Base-by-base conservation (phyloP, 257 asterid species). In the Gentiana straminea region DNA sequence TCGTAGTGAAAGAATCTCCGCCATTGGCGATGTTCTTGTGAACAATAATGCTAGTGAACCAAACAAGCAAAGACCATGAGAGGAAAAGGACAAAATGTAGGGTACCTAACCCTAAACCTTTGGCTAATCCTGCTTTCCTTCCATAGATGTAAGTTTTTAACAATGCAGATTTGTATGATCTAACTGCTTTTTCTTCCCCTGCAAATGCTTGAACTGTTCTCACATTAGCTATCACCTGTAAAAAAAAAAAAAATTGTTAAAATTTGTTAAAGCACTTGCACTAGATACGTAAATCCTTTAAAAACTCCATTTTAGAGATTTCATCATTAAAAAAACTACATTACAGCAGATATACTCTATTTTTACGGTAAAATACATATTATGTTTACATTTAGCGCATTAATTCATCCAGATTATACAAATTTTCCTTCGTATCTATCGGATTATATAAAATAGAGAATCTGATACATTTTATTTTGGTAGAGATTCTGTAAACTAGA, bases 191-290 rank as follows among this genome's bases (percentile, higher is more conserved):
- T 58, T 92, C 99, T 67, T 92, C 99, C 9, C 89, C 97, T 7
- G 82, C 84, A 71, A 92, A 92, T 37, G 99, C 99, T 74, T 83
- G 95, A 55, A 92, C 99, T 4, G 99, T 92, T 68, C 97, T 76
- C 2, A 88, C 90, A 61, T 92, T 92, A 2, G 91, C 97, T 35
- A 92, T 84, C 71, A 73, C 96, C 97, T 89, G 75, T 38, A 45
- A 41, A 44, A 13, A 3, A 33, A 67, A 50, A 7, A 35, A 24
- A 55, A 46, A 24, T 24, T 24, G 24, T 24, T 24, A 24, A 24
- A 24, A 24, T 24, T 24, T 24, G 24, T 24, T 24, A 24, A 1
- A 24, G 24, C 24, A 24, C 24, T 24, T 24, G 24, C 24, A 24
- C 1, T 15, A 15, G 24, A 15, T 15, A 15, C 24, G 24, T 15